phyloP scores from a whole-genome alignment of 2,329 filamentous ascomycete genomes.

The Cylindrodendrum hubeiense region DNA sequence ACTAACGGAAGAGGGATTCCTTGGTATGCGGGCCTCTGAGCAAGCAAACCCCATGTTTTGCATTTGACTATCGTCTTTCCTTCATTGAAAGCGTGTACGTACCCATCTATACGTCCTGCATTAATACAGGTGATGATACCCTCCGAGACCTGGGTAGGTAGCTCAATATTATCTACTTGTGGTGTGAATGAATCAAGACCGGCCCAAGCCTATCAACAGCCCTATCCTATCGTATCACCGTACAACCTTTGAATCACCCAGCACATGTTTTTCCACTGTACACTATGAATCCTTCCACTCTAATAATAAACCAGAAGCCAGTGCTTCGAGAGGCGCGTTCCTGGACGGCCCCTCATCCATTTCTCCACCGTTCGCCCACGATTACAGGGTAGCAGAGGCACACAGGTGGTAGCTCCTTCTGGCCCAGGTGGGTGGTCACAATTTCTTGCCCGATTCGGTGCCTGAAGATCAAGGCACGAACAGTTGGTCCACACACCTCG shows the following conservation, averaged over 20 bases:
- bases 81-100: too few species aligned
- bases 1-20: not conserved
- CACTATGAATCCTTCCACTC: not conserved
- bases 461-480: slow-evolving; percentile 23
- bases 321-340: not conserved
- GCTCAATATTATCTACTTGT: not conserved
- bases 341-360: not conserved
- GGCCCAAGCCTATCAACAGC: not conserved
- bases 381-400: not conserved
- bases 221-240: not conserved
- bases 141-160: not conserved
- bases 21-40: not conserved
- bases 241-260: not conserved
- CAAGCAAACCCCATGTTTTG: not conserved
- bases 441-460: not conserved
- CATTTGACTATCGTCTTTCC: not conserved
- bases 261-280: not conserved
- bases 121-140: not conserved
- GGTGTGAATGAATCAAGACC: not conserved
- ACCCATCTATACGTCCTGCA: not conserved
- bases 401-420: not conserved
- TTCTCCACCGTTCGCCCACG: slow-evolving; percentile 10
- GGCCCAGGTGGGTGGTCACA: not conserved
- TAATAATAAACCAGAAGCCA: not conserved
- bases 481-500: slow-evolving; percentile 8